Evolutionary conservation across 257 asterid species (phyloP).

Genomic region (Eustoma russellianum): DNA sequence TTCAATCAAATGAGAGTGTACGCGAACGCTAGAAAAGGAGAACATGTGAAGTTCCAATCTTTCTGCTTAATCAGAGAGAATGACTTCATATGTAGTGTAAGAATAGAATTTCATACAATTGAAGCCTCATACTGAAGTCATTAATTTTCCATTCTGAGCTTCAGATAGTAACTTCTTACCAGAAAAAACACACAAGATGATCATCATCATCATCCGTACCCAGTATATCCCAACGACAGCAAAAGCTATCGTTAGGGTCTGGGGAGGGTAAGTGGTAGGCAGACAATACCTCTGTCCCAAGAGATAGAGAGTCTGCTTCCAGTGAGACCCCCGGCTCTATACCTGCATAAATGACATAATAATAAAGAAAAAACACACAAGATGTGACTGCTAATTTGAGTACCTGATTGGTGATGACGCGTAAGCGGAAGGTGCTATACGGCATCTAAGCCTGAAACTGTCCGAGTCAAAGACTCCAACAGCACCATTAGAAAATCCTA

Average conservation of each 20-base stretch:
- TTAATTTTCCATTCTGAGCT: no score
- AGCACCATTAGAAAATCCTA: conserved; percentile 88
- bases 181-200: not conserved
- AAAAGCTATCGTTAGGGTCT: no score
- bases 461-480: conserved; percentile 80
- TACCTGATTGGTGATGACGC: conserved; percentile 70
- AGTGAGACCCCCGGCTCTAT: no score
- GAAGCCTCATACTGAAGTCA: no score
- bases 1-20: not conserved
- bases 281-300: no score
- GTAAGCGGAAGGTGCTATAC: conserved; percentile 72
- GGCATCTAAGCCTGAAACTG: conserved; percentile 55
- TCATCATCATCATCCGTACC: no score
- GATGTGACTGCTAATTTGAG: not conserved
- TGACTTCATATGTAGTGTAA: not conserved
- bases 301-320: no score
- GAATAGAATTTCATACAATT: no score
- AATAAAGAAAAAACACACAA: not conserved
- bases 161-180: not conserved
- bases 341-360: no score
- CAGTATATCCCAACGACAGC: no score
- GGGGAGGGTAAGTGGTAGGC: no score
- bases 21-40: not conserved
- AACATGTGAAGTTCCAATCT: not conserved
- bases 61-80: not conserved